These are phyloP conservation scores for Pisolithus microcarpus DNA, from an alignment of 768 basidiomycete species.

Conservation along the genomic window DNA sequence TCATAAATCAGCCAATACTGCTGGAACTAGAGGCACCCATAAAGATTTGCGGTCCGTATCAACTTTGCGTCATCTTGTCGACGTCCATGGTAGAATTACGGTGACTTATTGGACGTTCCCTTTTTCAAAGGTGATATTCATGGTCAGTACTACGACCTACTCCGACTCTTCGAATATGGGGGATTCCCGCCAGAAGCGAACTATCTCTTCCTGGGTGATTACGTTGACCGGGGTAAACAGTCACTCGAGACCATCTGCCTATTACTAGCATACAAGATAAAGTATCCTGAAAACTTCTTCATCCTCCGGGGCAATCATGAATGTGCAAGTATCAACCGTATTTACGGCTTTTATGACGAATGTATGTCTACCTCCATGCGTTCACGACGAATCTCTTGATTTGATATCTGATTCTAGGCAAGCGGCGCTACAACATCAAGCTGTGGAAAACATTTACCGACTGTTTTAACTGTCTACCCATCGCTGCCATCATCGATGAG, in stretches of 20 bases:
- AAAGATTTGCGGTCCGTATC: slow-evolving; percentile 91
- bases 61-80: slow-evolving; percentile 9
- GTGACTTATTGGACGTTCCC: slow-evolving; percentile 19
- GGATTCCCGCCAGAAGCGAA: slow-evolving; percentile 99
- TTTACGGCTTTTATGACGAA: slow-evolving; percentile 99
- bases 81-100: not conserved
- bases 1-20: slow-evolving; percentile 97
- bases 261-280: slow-evolving; percentile 99
- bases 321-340: slow-evolving; percentile 98
- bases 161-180: slow-evolving; percentile 97
- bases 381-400: slow-evolving; percentile 7
- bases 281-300: slow-evolving; percentile 99
- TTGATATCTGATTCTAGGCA: slow-evolving; percentile 50
- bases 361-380: slow-evolving; percentile 48
- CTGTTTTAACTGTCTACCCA: slow-evolving; percentile 99
- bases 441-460: slow-evolving; percentile 99
- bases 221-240: slow-evolving; percentile 99
- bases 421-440: slow-evolving; percentile 99
- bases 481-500: slow-evolving; percentile 99
- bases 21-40: slow-evolving; percentile 98
- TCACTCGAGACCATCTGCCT: slow-evolving; percentile 99
- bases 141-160: slow-evolving; percentile 97
- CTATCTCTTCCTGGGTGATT: slow-evolving; percentile 99
- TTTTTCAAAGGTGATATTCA: slow-evolving; percentile 82
- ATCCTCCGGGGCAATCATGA: slow-evolving; percentile 98